Evolutionary conservation across 805 yeast genomes (phyloP).

Genomic region (Hanseniaspora nectarophila): DNA sequence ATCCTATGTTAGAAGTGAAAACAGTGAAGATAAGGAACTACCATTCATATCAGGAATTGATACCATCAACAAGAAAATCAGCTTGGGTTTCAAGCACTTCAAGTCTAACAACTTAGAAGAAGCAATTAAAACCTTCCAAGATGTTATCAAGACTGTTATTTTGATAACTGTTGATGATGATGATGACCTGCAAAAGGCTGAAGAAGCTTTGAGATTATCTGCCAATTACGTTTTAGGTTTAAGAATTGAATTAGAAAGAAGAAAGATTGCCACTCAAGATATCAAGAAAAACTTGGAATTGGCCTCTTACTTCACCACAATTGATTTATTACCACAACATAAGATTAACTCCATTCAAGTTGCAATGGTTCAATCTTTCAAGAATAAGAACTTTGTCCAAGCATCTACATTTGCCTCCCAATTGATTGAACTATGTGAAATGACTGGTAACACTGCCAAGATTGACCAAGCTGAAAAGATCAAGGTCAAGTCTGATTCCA

Average conservation of each 20-base stretch:
- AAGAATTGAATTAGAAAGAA: conserved; percentile 81
- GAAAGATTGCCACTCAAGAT: conserved; percentile 58
- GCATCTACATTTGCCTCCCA: conserved; percentile 77
- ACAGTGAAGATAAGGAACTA: conserved; percentile 37
- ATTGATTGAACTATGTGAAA: conserved; percentile 50
- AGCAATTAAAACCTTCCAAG: conserved; percentile 71
- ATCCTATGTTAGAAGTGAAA: conserved; percentile 52
- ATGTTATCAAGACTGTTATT: conserved; percentile 62
- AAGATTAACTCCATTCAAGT: conserved; percentile 80
- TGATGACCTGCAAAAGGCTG: conserved; percentile 67
- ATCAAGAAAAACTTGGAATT: conserved; percentile 81
- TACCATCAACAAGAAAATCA: conserved; percentile 43
- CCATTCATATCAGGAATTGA: conserved; percentile 73
- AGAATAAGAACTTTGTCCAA: conserved; percentile 71
- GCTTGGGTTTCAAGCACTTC: conserved; percentile 71
- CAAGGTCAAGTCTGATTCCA: conserved; percentile 64
- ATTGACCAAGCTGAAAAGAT: conserved; percentile 82
- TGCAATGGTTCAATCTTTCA: conserved; percentile 88
- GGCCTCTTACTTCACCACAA: conserved; percentile 89
- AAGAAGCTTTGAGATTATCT: conserved; percentile 58
- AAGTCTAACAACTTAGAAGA: conserved; percentile 70
- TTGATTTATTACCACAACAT: conserved; percentile 71
- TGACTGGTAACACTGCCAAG: conserved; percentile 61
- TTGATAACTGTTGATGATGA: conserved; percentile 58
- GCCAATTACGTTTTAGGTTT: conserved; percentile 87